Evolutionary conservation across 805 yeast genomes (phyloP).

Genomic region (Candida cerambycidarum): DNA sequence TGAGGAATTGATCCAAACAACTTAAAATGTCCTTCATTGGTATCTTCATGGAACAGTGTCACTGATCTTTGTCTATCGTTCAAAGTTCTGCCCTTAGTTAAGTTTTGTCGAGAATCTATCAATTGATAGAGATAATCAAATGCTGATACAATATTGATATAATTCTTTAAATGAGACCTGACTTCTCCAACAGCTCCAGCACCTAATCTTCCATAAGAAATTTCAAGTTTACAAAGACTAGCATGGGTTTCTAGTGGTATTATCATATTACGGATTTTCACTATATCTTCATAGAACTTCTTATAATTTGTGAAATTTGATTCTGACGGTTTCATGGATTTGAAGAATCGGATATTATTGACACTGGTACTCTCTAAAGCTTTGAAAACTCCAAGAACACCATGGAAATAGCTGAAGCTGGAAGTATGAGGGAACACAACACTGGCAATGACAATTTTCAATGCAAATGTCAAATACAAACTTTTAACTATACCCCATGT

Average conservation of each 20-base stretch:
- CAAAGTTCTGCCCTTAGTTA: conserved; percentile 18
- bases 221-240: conserved; percentile 20
- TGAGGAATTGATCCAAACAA: conserved; percentile 26
- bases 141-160: conserved; percentile 22
- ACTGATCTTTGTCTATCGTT: conserved; percentile 16
- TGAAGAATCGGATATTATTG: conserved; percentile 23
- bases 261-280: conserved; percentile 18
- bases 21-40: conserved; percentile 19
- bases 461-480: conserved; percentile 23
- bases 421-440: conserved; percentile 32
- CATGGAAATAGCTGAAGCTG: conserved; percentile 20
- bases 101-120: conserved; percentile 26
- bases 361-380: conserved; percentile 16
- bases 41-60: not conserved
- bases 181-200: conserved; percentile 26
- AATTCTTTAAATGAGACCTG: conserved; percentile 23
- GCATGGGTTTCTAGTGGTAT: conserved; percentile 22
- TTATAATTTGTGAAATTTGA: conserved; percentile 23
- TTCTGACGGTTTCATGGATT: conserved; percentile 27
- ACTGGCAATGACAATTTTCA: conserved; percentile 18
- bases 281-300: conserved; percentile 19
- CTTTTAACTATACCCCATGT: conserved; percentile 24
- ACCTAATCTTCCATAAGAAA: conserved; percentile 29
- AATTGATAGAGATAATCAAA: conserved; percentile 28
- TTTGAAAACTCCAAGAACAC: conserved; percentile 16